A percentile compares a stretch with the other conserved stretches of the same genome.
phyloP scores from a whole-genome alignment of 768 basidiomycete genomes.

The Pholiota molesta region DNA sequence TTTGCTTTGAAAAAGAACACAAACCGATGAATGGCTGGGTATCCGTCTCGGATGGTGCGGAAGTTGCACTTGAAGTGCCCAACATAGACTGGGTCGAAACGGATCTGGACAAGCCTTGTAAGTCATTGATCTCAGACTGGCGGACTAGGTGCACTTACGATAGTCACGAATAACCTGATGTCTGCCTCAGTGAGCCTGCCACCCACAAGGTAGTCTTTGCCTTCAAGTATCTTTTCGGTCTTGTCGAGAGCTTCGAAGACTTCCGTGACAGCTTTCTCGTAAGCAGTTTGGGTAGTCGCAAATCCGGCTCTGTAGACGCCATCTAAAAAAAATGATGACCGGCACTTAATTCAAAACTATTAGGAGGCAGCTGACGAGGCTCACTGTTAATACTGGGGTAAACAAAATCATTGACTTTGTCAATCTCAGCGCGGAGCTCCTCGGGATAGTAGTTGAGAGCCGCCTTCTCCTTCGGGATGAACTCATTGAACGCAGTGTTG shows the following conservation, averaged over 20 bases:
- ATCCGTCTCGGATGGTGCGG: conserved; percentile 82
- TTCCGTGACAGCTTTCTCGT: conserved; percentile 72
- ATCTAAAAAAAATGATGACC: conserved; percentile 41
- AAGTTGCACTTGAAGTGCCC: conserved; percentile 96
- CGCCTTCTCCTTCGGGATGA: conserved; percentile 67
- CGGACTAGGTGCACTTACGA: conserved; percentile 51
- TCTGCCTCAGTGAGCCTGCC: conserved; percentile 82
- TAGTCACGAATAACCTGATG: conserved; percentile 89
- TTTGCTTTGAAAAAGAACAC: conserved; percentile 17
- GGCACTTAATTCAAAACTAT: neutral
- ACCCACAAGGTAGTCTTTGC: conserved; percentile 87
- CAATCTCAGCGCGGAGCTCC: conserved; percentile 73
- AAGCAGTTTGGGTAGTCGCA: conserved; percentile 78
- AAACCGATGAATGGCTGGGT: conserved; percentile 77
- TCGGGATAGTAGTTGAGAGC: conserved; percentile 80
- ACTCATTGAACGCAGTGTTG: conserved; percentile 81
- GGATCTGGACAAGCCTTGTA: conserved; percentile 48
- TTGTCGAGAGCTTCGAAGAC: conserved; percentile 83
- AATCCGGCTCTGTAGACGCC: conserved; percentile 93
- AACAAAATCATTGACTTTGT: conserved; percentile 83
- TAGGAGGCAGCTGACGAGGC: conserved; percentile 24
- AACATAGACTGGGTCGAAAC: conserved; percentile 90
- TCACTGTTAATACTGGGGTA: conserved; percentile 84
- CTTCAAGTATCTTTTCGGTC: conserved; percentile 74
- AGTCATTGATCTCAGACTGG: neutral